A percentile compares a stretch with the other conserved stretches of the same genome.
phyloP scores from a whole-genome alignment of 345 rosid species.

The Populus davidiana region DNA sequence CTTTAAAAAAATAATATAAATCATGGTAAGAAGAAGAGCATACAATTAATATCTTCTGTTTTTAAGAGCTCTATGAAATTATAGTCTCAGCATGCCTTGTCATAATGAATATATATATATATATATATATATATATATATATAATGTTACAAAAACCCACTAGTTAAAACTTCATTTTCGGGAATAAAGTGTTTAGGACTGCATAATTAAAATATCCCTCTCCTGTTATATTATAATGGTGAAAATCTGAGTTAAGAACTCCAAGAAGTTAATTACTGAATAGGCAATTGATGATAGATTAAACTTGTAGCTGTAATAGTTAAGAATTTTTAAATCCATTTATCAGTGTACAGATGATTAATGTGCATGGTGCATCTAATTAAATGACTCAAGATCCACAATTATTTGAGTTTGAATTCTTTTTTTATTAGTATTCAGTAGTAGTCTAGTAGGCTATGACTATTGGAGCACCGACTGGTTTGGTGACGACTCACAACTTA shows the following conservation, averaged over 20 bases:
- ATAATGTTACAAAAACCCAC: no score
- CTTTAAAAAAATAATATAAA: background rate
- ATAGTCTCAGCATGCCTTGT: background rate
- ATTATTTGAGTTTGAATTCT: background rate
- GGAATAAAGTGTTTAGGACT: no score
- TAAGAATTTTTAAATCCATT: background rate
- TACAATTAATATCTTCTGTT: background rate
- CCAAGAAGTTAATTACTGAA: no score
- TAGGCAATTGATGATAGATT: background rate
- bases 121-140: no score
- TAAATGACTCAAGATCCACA: background rate
- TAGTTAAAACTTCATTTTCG: no score
- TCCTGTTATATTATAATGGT: no score
- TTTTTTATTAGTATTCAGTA: background rate
- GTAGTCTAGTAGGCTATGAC: background rate
- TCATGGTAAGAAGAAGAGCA: background rate
- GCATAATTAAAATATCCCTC: no score
- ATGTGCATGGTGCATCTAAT: background rate
- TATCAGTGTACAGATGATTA: background rate
- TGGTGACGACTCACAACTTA: background rate
- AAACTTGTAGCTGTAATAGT: background rate
- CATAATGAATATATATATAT: background rate
- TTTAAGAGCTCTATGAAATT: background rate
- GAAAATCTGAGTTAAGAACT: background rate
- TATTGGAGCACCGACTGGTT: background rate